Evolutionary conservation across 768 basidiomycete species (phyloP), one percentile per base, ranked within the genome.

Genomic region (Amylocystis lapponica): DNA sequence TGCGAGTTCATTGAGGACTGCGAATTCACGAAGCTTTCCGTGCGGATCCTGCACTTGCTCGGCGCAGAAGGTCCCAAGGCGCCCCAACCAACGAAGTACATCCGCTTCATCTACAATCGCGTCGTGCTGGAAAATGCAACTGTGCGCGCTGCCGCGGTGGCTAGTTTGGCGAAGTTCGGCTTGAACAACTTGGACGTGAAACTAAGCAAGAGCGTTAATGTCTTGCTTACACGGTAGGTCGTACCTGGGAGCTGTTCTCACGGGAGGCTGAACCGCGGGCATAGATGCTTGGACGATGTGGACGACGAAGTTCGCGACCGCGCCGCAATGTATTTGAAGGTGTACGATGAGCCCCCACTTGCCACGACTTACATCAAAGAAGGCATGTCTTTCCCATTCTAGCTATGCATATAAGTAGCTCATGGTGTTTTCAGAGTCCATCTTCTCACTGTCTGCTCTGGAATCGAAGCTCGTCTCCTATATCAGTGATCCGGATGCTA

Each of bases 1-100:
- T 99, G 96, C 72, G 96, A 99, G 63, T 99, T 99, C 62, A 99
- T 99, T 61, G 96, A 99, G 66, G 96, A 99, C 61, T 99, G 96
- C 76, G 96, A 99, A 63, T 99, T 98, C 60, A 97, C 95, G 25
- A 99, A 98, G 66, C 81, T 99, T 38, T 96, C 93, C 23, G 96
- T 99, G 49, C 88, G 95, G 36, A 91, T 99, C 54, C 76, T 99
- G 20, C 89, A 99, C 60, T 69, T 99, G 27, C 81, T 99, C 36
- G 96, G 96, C 26, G 76, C 93, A 45, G 96, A 99, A 66, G 96
- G 95, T 9, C 95, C 96, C 25, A 89, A 90, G 61, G 85, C 94
- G 22, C 82, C 86, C n/a, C 88, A 96, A 63, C 96, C 96, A 10
- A 85, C 91, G 39, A 98, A 97, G 67, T 99, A 95, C 62, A 99